Conservation (phyloP, 1,284 basidiomycete species). For the Xerocomus nothofagi region DNA sequence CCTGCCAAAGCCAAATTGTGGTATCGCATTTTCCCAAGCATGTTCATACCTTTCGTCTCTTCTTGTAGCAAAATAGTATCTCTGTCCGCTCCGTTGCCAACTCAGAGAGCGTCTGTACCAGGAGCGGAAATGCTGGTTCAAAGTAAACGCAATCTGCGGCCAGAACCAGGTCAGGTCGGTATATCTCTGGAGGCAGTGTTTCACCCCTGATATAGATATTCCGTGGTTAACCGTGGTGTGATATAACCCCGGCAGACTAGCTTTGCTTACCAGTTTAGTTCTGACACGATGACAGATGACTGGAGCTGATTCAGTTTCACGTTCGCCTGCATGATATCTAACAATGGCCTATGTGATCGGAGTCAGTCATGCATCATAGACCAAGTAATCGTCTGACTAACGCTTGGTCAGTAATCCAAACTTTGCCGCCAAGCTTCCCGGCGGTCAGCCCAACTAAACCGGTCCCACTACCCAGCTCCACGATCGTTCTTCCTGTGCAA, state of each 20-base stretch:
- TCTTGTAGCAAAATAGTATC: constrained; percentile 91
- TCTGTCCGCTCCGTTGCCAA: constrained; percentile 62
- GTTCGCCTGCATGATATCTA: constrained; percentile 76
- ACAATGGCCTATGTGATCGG: constrained; percentile 54
- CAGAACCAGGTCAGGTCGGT: constrained; percentile 65
- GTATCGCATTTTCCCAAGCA: not conserved
- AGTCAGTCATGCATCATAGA: constrained; percentile 20
- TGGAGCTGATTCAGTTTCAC: constrained; percentile 62
- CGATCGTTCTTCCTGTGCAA: constrained; percentile 55
- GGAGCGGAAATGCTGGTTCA: constrained; percentile 89
- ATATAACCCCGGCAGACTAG: not conserved
- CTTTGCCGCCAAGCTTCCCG: constrained; percentile 60
- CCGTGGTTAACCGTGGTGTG: constrained; percentile 3
- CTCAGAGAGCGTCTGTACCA: constrained; percentile 77
- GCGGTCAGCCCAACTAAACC: constrained; percentile 88
- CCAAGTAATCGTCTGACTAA: constrained; percentile 44
- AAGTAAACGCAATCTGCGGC: constrained; percentile 96
- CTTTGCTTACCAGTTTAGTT: constrained; percentile 73
- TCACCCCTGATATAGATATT: constrained; percentile 53
- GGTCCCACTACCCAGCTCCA: constrained; percentile 90
- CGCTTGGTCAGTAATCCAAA: constrained; percentile 90
- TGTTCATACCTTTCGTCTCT: constrained; percentile 75
- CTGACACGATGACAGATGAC: constrained; percentile 54
- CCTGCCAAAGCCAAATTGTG: constrained; percentile 46
- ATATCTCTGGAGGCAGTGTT: constrained; percentile 44